Base-by-base conservation (phyloP, 2,329 filamentous ascomycete genomes). In the Fusarium miscanthi region DNA sequence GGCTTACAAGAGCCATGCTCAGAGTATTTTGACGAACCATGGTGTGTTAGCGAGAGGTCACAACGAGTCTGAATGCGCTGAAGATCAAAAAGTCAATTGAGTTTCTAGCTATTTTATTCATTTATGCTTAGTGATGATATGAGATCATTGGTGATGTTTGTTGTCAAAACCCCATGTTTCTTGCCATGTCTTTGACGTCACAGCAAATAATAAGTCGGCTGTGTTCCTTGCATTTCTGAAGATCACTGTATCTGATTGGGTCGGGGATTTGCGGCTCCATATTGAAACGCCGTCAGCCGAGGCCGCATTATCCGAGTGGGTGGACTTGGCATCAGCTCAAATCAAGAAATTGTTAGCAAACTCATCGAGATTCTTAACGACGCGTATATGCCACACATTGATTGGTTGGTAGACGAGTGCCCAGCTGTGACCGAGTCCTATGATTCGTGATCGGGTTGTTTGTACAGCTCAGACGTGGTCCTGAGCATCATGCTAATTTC, bases 211-310 rank as follows among this genome's bases (percentile, higher is more conserved):
- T 11, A 43, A 40, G 49, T 56, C 35, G 38, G 40, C n/a, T 43
- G 23, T 70, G 66, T 67, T 66, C 66, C 67, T 67, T 73, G 70
- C 52, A 63, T 35, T 56, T 30, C 6, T 54, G 16, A 5, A 16
- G 11, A 27, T 42, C n/a, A 25, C 10, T 30, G 7, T 1, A 0
- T 48, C 2, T 71, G 45, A 73, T 73, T 74, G 70, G 70, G 27
- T n/a, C 70, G 66, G 70, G 59, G 66, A 73, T 71, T 74, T 74
- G 66, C 67, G 54, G 59, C 58, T 61, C 70, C 70, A 58, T 62
- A 23, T 35, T 38, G 9, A 27, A 19, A 43, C 54, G 33, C 61
- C 41, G 57, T 66, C 52, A 62, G 66, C 61, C 70, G 56, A 66
- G 53, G 70, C 70, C 70, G 70, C 21, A 46, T 43, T 74, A 73